Conservation (phyloP, 1,139 yeast genomes). For the Candida buenavistaensis region DNA sequence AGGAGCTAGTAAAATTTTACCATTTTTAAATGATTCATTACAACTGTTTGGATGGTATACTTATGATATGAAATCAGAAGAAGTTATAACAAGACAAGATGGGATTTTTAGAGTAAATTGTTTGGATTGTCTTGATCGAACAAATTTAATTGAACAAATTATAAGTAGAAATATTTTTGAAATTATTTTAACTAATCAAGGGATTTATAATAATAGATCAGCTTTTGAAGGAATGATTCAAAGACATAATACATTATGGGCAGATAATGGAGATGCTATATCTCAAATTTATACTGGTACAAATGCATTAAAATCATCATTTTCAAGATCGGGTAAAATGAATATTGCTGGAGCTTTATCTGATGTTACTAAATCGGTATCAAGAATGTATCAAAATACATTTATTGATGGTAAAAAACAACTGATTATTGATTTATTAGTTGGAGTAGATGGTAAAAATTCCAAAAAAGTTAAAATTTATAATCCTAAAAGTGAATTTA, state of each 20-base stretch:
- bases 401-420: constrained; percentile 92
- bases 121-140: constrained; percentile 91
- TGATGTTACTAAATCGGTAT: constrained; percentile 93
- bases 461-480: constrained; percentile 71
- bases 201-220: constrained; percentile 20
- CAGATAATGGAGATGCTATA: constrained; percentile 96
- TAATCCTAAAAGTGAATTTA: constrained; percentile 87
- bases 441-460: constrained; percentile 74
- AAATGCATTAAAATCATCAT: constrained; percentile 91
- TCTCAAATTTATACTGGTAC: constrained; percentile 98
- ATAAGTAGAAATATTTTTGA: constrained; percentile 62
- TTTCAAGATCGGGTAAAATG: constrained; percentile 93
- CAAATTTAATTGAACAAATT: constrained; percentile 90
- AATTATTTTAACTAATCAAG: constrained; percentile 43
- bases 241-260: constrained; percentile 87
- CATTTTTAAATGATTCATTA: constrained; percentile 61
- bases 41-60: constrained; percentile 80
- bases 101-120: constrained; percentile 94
- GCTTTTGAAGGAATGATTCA: constrained; percentile 49
- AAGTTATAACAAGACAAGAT: constrained; percentile 68
- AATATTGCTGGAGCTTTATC: constrained; percentile 93
- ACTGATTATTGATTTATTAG: constrained; percentile 75
- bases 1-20: constrained; percentile 73
- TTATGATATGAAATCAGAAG: constrained; percentile 51
- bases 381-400: constrained; percentile 92